These are phyloP conservation scores for Ophiostoma himal-ulmi DNA, from an alignment of 2,329 filamentous ascomycete species.

Conservation along the genomic window DNA sequence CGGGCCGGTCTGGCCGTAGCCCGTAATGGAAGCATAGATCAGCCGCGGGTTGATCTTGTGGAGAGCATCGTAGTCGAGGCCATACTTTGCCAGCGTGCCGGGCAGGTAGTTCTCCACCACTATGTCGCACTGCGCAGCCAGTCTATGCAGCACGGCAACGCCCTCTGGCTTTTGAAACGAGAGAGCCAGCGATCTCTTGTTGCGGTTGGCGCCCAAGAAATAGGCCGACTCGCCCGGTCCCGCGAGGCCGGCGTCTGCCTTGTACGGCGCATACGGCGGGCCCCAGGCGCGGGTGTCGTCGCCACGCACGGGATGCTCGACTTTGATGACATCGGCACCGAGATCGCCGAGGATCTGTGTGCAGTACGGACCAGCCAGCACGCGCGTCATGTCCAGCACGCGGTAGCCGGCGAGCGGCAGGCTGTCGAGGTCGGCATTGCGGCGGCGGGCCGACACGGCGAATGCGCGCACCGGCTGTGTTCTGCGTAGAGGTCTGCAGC, in stretches of 20 bases:
- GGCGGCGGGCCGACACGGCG: not conserved
- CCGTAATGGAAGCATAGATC: conserved; percentile 94
- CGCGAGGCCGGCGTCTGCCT: conserved; percentile 49
- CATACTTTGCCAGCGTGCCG: conserved; percentile 81
- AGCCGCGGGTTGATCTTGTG: conserved; percentile 75
- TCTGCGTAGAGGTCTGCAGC: not conserved
- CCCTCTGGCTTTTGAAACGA: conserved; percentile 84
- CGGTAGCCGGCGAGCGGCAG: conserved; percentile 76
- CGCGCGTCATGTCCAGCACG: conserved; percentile 94
- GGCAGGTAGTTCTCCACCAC: conserved; percentile 97
- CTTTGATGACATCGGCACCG: conserved; percentile 93
- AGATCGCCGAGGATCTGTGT: conserved; percentile 95
- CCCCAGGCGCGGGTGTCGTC: conserved; percentile 97
- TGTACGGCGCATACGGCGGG: conserved; percentile 82
- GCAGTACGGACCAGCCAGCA: conserved; percentile 94
- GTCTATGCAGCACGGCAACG: conserved; percentile 77
- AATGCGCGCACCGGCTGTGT: not conserved
- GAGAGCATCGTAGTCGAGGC: conserved; percentile 79
- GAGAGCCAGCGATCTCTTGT: conserved; percentile 89
- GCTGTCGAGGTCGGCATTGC: conserved; percentile 17
- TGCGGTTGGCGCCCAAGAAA: conserved; percentile 86
- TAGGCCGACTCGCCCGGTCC: conserved; percentile 91
- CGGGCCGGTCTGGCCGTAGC: conserved; percentile 92
- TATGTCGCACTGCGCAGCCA: conserved; percentile 81
- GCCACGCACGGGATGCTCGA: conserved; percentile 85